Base-by-base conservation (phyloP, 208 protist genomes). In the Trypanosoma grayi region DNA sequence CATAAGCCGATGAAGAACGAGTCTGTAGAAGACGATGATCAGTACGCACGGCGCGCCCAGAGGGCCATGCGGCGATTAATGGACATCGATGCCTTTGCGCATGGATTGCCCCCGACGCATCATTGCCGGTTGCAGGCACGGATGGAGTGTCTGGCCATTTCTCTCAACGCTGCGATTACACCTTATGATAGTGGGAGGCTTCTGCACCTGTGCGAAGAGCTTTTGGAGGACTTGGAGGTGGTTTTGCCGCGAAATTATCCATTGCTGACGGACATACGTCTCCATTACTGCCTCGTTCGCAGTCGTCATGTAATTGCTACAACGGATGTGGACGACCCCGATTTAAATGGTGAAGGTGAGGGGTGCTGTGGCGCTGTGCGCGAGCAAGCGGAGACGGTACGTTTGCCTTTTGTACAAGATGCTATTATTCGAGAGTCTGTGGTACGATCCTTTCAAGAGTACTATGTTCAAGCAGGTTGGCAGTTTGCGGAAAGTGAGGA, bases 311-410 rank as follows among this genome's bases (percentile, higher is more conserved):
- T 77, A 18, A 56, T 59, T 10, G 61, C 73, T 34, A 48, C 70
- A 45, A 24, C 57, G 22, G 57, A 53, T 20, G 66, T 54, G 2
- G 63, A 77, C 40, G 55, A 60, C 25, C 44, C 24, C 18, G 47
- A 43, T 31, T 70, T 57, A 8, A 51, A 52, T 20, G 54, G 52
- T 14, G 46, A 69, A 39, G 9, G 4, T 6, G 66, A 51, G 18
- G 73, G 70, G 10, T 93, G 85, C 58, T 93, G 85, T 67, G 86
- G 82, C 2, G 80, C 79, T 14, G 74, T 88, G 28, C 76, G 86
- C 10, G 73, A 83, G 52, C 63, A 87, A 51, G 62, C 66, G 4
- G 71, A 31, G 18, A 61, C 82, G 41, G 59, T 90, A 60, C 60
- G 44, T 36, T 61, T 77, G 41, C 82, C 86, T 1, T 93, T 81